These are phyloP conservation scores for Stachybotrys elegans DNA, from an alignment of 2,329 filamentous ascomycete genomes.

Conservation along the genomic window DNA sequence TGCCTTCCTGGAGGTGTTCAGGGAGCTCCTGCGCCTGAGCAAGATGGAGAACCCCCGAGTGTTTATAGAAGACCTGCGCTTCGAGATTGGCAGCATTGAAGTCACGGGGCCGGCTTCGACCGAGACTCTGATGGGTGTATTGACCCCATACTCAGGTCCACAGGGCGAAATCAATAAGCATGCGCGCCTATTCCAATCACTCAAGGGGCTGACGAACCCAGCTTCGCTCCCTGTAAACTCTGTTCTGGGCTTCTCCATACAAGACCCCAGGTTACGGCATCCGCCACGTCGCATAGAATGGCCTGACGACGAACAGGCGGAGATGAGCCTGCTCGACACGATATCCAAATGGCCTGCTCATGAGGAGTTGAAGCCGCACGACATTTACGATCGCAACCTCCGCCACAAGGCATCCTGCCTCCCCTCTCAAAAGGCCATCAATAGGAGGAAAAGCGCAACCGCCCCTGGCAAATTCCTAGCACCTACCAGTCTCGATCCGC, in stretches of 20 bases:
- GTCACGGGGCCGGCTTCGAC: constrained; percentile 66
- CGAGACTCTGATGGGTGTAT: constrained; percentile 66
- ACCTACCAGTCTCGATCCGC: constrained; percentile 57
- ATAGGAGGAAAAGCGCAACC: constrained; percentile 64
- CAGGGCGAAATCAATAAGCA: constrained; percentile 29
- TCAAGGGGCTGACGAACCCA: constrained; percentile 60
- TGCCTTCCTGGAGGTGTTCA: constrained; percentile 66
- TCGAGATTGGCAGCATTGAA: constrained; percentile 58
- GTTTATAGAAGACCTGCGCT: constrained; percentile 63
- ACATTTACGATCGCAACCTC: constrained; percentile 63
- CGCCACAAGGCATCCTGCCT: constrained; percentile 62
- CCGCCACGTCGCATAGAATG: constrained; percentile 57
- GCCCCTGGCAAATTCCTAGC: constrained; percentile 59
- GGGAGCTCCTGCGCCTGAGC: constrained; percentile 51
- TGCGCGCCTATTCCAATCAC: constrained; percentile 42
- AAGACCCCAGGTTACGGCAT: constrained; percentile 76
- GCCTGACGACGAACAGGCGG: constrained; percentile 30
- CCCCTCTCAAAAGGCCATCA: constrained; percentile 75
- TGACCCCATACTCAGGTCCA: constrained; percentile 47
- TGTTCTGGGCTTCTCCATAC: constrained; percentile 65
- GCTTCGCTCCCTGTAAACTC: constrained; percentile 64
- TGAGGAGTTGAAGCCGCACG: constrained; percentile 35
- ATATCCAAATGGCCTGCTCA: constrained; percentile 67
- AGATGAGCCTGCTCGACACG: constrained; percentile 46
- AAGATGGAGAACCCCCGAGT: constrained; percentile 58